These are phyloP conservation scores for Ustilago cynodontis DNA, from an alignment of 1,284 basidiomycete genomes.

Conservation along the genomic window DNA sequence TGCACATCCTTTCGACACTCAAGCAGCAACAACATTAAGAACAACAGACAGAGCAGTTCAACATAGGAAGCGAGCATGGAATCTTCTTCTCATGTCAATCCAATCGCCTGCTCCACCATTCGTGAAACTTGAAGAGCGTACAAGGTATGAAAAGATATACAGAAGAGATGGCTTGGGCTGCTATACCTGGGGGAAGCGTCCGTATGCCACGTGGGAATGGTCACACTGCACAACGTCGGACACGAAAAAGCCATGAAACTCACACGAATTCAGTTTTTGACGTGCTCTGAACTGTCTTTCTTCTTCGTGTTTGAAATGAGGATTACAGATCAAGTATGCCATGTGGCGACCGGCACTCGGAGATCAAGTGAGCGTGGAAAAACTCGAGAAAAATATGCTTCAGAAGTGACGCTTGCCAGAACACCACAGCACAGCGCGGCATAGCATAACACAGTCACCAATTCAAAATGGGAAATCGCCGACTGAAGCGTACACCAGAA, in stretches of 20 bases:
- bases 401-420: background rate
- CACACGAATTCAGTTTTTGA: background rate
- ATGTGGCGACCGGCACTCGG: constrained; percentile 17
- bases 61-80: background rate
- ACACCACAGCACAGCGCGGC: background rate
- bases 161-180: background rate
- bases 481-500: background rate
- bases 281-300: background rate
- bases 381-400: constrained; percentile 5
- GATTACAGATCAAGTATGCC: background rate
- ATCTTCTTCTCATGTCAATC: background rate
- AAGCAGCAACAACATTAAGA: background rate
- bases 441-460: background rate
- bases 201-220: background rate
- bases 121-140: background rate
- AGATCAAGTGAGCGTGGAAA: constrained; percentile 14
- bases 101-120: background rate
- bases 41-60: too few relatives aligned
- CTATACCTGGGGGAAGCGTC: background rate
- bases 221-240: background rate
- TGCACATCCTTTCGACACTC: background rate
- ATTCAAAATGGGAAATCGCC: constrained; percentile 2
- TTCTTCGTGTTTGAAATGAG: background rate
- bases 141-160: background rate
- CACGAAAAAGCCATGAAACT: background rate